Conservation (phyloP, 345 rosid genomes). For the Gossypium thurberi region DNA sequence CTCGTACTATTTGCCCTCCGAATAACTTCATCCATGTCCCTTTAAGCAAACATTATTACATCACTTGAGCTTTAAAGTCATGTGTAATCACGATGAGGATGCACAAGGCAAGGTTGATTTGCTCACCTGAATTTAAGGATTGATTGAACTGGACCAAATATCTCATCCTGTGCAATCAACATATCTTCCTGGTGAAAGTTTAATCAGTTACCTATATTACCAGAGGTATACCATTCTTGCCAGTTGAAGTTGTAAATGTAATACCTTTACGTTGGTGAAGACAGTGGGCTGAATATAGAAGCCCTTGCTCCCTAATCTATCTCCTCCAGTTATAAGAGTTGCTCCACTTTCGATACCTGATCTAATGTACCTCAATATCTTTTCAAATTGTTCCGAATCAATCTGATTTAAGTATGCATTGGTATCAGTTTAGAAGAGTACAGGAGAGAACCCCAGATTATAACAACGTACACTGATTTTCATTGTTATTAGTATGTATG, state of each 20-base stretch:
- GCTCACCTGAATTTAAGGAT: conserved; percentile 66
- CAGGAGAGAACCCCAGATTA: neutral
- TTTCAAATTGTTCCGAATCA: conserved; percentile 48
- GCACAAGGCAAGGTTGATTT: neutral
- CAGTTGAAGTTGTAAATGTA: neutral
- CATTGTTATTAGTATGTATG: neutral
- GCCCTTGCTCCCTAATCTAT: conserved; percentile 43
- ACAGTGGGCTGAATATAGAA: conserved; percentile 67
- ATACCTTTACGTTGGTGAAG: conserved; percentile 60
- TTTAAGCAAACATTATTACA: conserved; percentile 6
- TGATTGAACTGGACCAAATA: conserved; percentile 73
- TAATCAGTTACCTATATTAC: neutral
- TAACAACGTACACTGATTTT: neutral
- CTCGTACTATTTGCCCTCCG: conserved; percentile 35
- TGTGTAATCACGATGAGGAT: neutral
- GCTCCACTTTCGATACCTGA: conserved; percentile 58
- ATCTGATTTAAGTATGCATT: conserved; percentile 27
- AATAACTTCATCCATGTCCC: conserved; percentile 52
- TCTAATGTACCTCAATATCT: conserved; percentile 45
- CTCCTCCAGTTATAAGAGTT: conserved; percentile 62
- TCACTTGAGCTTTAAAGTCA: neutral
- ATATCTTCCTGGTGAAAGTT: conserved; percentile 45
- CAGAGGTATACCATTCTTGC: neutral
- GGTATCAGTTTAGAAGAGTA: neutral
- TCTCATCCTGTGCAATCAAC: conserved; percentile 65